These are phyloP conservation scores for Plantago ovata DNA, from an alignment of 257 asterid species.

Conservation along the genomic window DNA sequence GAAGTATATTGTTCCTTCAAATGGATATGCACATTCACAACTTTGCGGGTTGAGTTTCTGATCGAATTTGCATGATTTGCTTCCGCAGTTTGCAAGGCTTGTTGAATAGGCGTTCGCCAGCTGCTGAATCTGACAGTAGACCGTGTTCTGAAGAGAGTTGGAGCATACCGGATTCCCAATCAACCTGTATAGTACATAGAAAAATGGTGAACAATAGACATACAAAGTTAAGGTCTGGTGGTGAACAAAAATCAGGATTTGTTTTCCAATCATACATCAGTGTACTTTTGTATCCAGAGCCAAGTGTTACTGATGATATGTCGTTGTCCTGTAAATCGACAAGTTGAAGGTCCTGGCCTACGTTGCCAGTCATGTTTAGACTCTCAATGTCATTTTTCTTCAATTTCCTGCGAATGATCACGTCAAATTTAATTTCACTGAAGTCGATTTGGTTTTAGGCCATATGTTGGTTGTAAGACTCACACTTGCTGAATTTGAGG, in stretches of 20 bases:
- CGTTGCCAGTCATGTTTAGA: constrained; percentile 63
- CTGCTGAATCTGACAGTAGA: constrained; percentile 81
- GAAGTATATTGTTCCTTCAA: constrained; percentile 80
- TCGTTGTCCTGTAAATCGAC: constrained; percentile 76
- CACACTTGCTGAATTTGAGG: constrained; percentile 94
- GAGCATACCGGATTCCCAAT: constrained; percentile 91
- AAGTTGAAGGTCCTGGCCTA: constrained; percentile 64
- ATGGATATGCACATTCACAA: constrained; percentile 86
- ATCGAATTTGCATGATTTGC: constrained; percentile 55
- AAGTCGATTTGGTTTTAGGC: not conserved
- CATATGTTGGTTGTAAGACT: constrained; percentile 27
- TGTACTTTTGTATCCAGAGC: constrained; percentile 72
- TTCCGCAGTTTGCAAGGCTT: constrained; percentile 82
- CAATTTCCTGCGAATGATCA: constrained; percentile 54
- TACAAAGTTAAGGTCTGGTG: not conserved
- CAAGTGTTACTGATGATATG: constrained; percentile 68
- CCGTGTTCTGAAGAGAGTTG: constrained; percentile 53
- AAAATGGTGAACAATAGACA: constrained; percentile 5
- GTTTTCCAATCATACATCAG: constrained; percentile 47
- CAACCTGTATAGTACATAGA: constrained; percentile 36
- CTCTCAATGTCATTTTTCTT: constrained; percentile 70
- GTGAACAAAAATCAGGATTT: not conserved
- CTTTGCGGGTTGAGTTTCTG: constrained; percentile 83
- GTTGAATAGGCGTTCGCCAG: constrained; percentile 72
- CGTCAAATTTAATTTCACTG: not conserved